Percentiles rank a stretch among this genome's conserved stretches.
Evolutionary conservation across 495 filamentous ascomycete genomes (phyloP).

Genomic region (Penicillium crystallinum): DNA sequence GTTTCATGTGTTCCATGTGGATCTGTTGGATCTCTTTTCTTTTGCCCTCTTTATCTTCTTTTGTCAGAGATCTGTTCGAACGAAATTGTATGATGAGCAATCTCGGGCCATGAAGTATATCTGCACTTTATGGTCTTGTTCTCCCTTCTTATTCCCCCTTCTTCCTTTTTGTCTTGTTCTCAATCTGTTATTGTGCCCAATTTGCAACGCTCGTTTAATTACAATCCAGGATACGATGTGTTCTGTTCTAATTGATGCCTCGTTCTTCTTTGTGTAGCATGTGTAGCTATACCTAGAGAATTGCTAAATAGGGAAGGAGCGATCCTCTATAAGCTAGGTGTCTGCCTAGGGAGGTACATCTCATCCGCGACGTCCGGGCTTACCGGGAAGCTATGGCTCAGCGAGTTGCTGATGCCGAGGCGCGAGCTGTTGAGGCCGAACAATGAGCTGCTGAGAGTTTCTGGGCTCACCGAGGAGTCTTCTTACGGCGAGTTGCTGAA

Average conservation of each 20-base stretch:
- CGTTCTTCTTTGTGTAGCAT: too few species aligned
- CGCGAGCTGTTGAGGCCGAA: too few species aligned
- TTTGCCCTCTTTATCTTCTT: neutral
- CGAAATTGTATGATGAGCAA: slow-evolving; percentile 20
- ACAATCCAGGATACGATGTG: neutral
- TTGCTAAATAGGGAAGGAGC: too few species aligned
- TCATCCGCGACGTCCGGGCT: too few species aligned
- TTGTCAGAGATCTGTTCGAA: slow-evolving; percentile 11
- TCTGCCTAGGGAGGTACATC: too few species aligned
- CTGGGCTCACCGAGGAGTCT: too few species aligned
- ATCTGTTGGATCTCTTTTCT: slow-evolving; percentile 4
- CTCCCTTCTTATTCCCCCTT: slow-evolving; percentile 7
- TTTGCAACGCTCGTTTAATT: neutral
- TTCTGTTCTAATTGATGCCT: slow-evolving; percentile 5
- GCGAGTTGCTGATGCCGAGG: too few species aligned
- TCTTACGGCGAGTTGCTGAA: too few species aligned
- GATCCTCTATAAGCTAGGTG: too few species aligned
- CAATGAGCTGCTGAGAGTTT: too few species aligned
- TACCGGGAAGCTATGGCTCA: too few species aligned
- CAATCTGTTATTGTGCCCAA: neutral
- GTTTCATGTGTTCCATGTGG: neutral
- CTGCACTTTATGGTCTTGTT: slow-evolving; percentile 2
- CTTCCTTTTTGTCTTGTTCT: neutral
- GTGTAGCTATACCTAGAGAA: too few species aligned
- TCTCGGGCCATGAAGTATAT: slow-evolving; percentile 12